Evolutionary conservation across 352 stramenopile species (phyloP).

Genomic region (Pythium aristosporum): DNA sequence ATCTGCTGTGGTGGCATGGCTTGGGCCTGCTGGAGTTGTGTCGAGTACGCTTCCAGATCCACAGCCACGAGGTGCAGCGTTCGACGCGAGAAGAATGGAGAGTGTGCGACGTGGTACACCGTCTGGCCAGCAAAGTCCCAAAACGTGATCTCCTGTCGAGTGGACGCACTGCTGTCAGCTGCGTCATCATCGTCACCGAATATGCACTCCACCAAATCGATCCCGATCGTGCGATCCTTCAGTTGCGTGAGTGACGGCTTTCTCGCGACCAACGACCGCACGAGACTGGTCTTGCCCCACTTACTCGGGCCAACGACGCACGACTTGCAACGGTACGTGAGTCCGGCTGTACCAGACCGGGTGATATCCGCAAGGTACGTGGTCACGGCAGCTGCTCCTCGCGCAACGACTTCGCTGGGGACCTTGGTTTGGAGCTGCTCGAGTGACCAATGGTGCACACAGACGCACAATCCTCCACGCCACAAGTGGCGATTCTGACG

Average conservation of each 20-base stretch:
- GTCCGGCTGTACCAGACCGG: neutral
- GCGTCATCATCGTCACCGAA: neutral
- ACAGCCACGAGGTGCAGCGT: neutral
- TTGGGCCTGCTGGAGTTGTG: neutral
- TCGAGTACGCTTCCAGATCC: neutral
- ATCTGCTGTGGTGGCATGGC: neutral
- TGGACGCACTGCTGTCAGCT: neutral
- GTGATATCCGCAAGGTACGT: neutral
- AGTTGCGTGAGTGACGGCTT: neutral
- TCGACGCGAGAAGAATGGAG: neutral
- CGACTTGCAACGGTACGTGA: neutral
- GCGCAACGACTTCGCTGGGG: neutral
- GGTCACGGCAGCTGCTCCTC: neutral
- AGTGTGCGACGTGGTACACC: neutral
- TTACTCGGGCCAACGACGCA: neutral
- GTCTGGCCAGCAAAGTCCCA: neutral
- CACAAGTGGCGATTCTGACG: neutral
- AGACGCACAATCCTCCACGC: neutral
- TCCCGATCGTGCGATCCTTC: neutral
- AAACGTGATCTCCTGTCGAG: neutral
- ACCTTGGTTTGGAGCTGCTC: neutral
- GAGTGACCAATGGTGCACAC: neutral
- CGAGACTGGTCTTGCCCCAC: slow-evolving; percentile 3
- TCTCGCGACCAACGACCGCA: neutral
- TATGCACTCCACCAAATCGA: neutral